Evolutionary conservation across 2,329 filamentous ascomycete genomes (phyloP).

Genomic region (Penicillium sp.): DNA sequence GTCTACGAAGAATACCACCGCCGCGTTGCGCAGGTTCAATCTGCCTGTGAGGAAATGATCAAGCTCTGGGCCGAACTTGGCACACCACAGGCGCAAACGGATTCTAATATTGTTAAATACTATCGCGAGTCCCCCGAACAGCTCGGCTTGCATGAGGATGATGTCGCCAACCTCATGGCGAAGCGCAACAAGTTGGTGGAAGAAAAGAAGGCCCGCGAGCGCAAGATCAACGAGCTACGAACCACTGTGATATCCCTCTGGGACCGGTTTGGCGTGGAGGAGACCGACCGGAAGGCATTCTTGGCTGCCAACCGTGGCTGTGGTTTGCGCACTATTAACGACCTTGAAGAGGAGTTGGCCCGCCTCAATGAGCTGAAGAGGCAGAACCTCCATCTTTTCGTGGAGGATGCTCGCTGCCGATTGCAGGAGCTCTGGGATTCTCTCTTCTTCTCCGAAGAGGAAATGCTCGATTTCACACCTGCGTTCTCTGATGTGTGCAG

Average conservation of each 20-base stretch:
- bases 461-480: constrained; percentile 97
- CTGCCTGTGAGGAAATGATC: constrained; percentile 78
- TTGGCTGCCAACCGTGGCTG: constrained; percentile 84
- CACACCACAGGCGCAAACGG: constrained; percentile 88
- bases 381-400: constrained; percentile 91
- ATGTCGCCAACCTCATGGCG: constrained; percentile 66
- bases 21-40: constrained; percentile 70
- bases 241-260: constrained; percentile 78
- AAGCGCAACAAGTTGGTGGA: constrained; percentile 79
- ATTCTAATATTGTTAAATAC: constrained; percentile 78
- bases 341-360: constrained; percentile 86
- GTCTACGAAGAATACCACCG: constrained; percentile 96
- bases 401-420: constrained; percentile 86
- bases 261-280: constrained; percentile 80
- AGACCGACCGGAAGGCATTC: constrained; percentile 78
- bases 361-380: constrained; percentile 88
- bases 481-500: constrained; percentile 97
- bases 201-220: constrained; percentile 83
- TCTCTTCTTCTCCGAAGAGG: constrained; percentile 92
- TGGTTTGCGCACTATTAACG: constrained; percentile 86
- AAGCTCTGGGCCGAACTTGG: constrained; percentile 94
- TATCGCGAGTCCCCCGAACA: constrained; percentile 91
- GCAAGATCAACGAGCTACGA: constrained; percentile 70
- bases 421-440: constrained; percentile 94
- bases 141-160: constrained; percentile 84